Base-by-base conservation (phyloP, 2,329 filamentous ascomycete species). In the Xylariaceae sp. region DNA sequence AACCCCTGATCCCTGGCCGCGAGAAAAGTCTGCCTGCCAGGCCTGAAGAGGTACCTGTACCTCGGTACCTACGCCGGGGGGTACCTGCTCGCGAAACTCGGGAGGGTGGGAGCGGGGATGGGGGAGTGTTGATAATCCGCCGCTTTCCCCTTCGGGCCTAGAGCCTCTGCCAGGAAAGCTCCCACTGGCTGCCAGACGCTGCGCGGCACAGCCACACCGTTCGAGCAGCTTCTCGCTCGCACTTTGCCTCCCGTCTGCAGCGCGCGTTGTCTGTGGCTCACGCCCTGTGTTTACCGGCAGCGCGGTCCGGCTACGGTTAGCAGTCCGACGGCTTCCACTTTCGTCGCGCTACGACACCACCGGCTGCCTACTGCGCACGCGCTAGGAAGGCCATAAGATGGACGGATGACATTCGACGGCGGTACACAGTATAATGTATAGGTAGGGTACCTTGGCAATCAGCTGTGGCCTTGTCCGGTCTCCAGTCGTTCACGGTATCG, bases 161-260 rank as follows among this genome's bases (percentile, higher is more conserved):
- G 53, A n/a, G n/a, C n/a, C n/a, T n/a, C n/a, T n/a, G n/a, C n/a
- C n/a, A n/a, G n/a, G n/a, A n/a, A n/a, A n/a, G n/a, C n/a, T n/a
- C n/a, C n/a, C n/a, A n/a, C 3, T 1, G 2, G 12, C 5, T 39
- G 21, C 12, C 3, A 9, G 30, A 13, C 32, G 51, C 51, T 47
- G 50, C 32, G 13, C 32, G 45, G 37, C 63, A 58, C 62, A 62
- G 64, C 64, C 64, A 66, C 65, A 67, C 62, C 62, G 65, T 67
- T 60, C 57, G 56, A 61, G 53, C 51, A 60, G 21, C 32, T 60
- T 62, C 55, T 30, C 36, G 36, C 45, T 67, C 65, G 62, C 65
- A 67, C 65, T 64, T 65, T 66, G 64, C 55, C 43, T 32, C 46
- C 29, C 36, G 36, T 16, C 5, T 7, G 12, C 1, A 10, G 26